Base-by-base conservation (phyloP, 2,329 filamentous ascomycete species). In the Trichophyton schoenleinii region DNA sequence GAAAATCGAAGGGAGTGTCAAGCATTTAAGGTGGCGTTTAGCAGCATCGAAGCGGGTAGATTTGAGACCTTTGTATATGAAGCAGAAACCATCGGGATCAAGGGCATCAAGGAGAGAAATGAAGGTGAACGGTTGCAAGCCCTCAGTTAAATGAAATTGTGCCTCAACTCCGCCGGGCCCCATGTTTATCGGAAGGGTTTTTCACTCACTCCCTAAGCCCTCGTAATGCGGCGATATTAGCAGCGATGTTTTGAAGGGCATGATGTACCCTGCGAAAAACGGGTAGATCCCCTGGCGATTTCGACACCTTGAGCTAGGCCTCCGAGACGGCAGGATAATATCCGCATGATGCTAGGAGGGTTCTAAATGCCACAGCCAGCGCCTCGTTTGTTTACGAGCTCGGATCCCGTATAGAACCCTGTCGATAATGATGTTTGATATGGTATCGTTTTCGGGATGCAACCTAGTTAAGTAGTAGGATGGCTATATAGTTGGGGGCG, bases 281-380 rank as follows among this genome's bases (percentile, higher is more conserved):
- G 49, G 49, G 49, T 53, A 53, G 49, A 53, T 53, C 49, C 49
- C 49, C 49, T 53, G 22, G 49, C 13, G 49, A n/a, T 13, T 53
- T 31, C 22, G 18, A 31, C 18, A 11, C 22, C 22, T 31, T 11
- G 49, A 11, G 9, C 6, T 8, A 53, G 49, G 22, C 11, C 22
- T 31, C 28, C 49, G 22, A 34, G 49, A 28, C 49, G 28, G 28
- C 49, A 34, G 49, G 49, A 34, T 31, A 53, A 28, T 31, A 53
- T 53, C 28, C 22, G 49, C 22, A 53, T 53, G 9, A 13, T 13
- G 13, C 4, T 7, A 15, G 49, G 49, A 25, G 49, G 46, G 22
- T 13, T 22, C 49, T 53, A 53, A 44, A 53, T 53, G 49, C 49
- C 49, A 53, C 49, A 53, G 22, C 49, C 49, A 34, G 49, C 49